A percentile compares a stretch with the other conserved stretches of the same genome.
Conservation (phyloP, 129 eudicot genomes). For the Apium graveolens region DNA sequence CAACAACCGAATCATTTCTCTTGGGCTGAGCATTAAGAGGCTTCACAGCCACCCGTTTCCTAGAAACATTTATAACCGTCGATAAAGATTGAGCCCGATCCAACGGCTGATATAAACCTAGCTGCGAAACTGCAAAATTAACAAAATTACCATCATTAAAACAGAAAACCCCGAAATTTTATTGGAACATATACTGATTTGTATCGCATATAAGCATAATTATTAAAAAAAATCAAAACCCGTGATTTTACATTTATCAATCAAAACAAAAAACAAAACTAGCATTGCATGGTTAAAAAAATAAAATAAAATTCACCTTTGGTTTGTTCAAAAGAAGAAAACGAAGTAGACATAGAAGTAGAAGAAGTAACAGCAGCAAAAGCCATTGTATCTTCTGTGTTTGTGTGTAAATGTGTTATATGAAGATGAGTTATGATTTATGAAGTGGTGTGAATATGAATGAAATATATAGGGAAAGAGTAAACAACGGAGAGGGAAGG, state of each 20-base stretch:
- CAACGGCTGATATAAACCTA: conserved; percentile 49
- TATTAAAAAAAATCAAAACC: too few relatives aligned
- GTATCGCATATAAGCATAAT: too few relatives aligned
- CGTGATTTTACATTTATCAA: neutral
- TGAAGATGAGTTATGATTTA: neutral
- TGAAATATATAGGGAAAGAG: neutral
- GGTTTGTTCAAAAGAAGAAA: conserved; percentile 24
- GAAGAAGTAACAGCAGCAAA: conserved; percentile 7
- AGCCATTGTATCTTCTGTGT: neutral
- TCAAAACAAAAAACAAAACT: neutral
- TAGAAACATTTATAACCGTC: conserved; percentile 29
- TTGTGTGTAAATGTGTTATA: neutral
- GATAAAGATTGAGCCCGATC: conserved; percentile 30
- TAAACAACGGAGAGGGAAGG: neutral
- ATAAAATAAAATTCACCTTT: conserved; percentile 25
- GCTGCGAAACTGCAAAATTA: conserved; percentile 29
- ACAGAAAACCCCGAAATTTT: too few relatives aligned
- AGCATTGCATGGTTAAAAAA: neutral
- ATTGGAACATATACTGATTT: too few relatives aligned
- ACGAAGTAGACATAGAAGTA: neutral
- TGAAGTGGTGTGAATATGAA: neutral
- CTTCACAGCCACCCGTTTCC: conserved; percentile 41
- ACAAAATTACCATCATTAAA: neutral
- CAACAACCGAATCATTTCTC: conserved; percentile 62
- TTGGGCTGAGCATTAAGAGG: conserved; percentile 66